Percentiles rank a stretch among this genome's conserved stretches.
Conservation (phyloP, 176 grass and related monocot species). For the Eragrostis curvula region DNA sequence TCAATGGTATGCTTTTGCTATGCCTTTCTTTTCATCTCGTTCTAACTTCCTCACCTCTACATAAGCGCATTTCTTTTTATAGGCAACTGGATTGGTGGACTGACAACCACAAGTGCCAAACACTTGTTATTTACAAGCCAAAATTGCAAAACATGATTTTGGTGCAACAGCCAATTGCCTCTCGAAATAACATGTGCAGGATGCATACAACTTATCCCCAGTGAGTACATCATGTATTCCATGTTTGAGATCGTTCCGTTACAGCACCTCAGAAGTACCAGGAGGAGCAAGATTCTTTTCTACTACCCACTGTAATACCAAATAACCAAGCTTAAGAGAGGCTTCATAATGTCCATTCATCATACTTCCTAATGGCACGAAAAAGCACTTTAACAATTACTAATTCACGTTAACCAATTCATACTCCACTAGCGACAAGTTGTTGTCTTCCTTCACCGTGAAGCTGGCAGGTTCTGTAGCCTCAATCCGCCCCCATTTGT, state of each 20-base stretch:
- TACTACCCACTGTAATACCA: conserved; percentile 37
- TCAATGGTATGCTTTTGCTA: too few species aligned
- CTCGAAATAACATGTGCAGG: not conserved
- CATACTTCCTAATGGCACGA: conserved; percentile 45
- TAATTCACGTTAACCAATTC: conserved; percentile 81
- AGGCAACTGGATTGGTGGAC: too few species aligned
- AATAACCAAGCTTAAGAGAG: conserved; percentile 44
- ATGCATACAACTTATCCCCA: too few species aligned
- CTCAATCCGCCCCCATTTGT: conserved; percentile 91
- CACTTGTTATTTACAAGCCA: too few species aligned
- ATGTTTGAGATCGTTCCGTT: too few species aligned
- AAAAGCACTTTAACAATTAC: conserved; percentile 41
- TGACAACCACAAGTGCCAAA: too few species aligned
- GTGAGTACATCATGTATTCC: too few species aligned
- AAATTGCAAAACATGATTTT: not conserved
- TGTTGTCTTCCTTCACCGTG: conserved; percentile 84
- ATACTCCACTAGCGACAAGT: conserved; percentile 87
- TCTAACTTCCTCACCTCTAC: too few species aligned
- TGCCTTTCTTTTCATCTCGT: too few species aligned
- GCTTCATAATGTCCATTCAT: conserved; percentile 36
- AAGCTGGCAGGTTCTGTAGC: conserved; percentile 73
- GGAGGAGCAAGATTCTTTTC: conserved; percentile 42
- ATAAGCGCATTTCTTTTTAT: too few species aligned
- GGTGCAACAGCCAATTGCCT: not conserved
- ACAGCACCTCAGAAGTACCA: too few species aligned